Base-by-base conservation (phyloP, 148 eudicot species). In the Pouteria glomerata region DNA sequence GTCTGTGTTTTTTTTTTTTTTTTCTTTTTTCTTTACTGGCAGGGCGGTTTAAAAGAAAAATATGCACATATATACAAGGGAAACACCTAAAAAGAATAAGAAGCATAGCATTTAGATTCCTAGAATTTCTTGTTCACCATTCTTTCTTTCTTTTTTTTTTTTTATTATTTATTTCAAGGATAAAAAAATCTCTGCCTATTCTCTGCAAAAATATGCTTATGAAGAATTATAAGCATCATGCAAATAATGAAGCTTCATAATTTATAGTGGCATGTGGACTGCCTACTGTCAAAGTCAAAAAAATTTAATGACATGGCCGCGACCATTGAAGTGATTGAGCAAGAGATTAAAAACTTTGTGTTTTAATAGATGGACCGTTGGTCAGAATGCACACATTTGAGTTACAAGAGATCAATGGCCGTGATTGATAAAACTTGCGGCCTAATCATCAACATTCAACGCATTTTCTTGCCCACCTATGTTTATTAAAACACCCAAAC, bases 401-500 rank as follows among this genome's bases (percentile, higher is more conserved):
- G 11, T 71, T 29, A 58, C 65, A 29, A 73, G 24, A 74, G 78
- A 79, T 48, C 75, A 80, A 82, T 75, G 83, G 45, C 76, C 87
- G 82, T 85, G 96, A 92, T 89, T 76, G 21, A 60, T 29, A 56
- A 19, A 74, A 48, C 30, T 29, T 2, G 58, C 45, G 30, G 52
- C 67, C 76, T 33, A 8, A 29, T 67, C 26, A 51, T 85, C 85
- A 87, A 58, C 51, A 68, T n/a, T n/a, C n/a, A n/a, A n/a, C n/a
- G n/a, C 82, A 82, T 75, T 68, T 42, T 70, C 56, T 41, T 30
- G 37, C 55, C 35, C 47, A 37, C 73, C 57, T 53, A 12, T 57
- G 33, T 7, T 26, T n/a, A 33, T 59, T 29, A 48, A 68, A 56
- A 57, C 18, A 11, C 13, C 47, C 48, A 11, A 48, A 41, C 59